Base-by-base conservation (phyloP, 768 basidiomycete species). In the Holtermannia corniformis region DNA sequence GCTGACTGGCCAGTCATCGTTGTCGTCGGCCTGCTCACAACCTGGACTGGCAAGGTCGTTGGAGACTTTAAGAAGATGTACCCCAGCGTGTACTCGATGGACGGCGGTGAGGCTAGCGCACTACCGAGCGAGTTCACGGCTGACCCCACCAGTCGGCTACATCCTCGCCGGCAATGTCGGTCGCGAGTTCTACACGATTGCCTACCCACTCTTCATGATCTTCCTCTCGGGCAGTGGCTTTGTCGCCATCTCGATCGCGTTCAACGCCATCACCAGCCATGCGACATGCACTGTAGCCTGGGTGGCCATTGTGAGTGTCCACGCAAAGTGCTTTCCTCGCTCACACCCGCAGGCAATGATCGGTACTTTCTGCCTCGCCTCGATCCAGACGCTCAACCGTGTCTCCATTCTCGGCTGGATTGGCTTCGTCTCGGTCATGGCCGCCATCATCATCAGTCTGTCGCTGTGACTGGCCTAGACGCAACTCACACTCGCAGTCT, bases 171-270 rank as follows among this genome's bases (percentile, higher is more conserved):
- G 61, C 21, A 25, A 44, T 37, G 55, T 45, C 23, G 64, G 64
- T 12, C 53, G 60, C 48, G 64, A 62, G 37, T 49, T 60, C 16
- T 63, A 51, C 46, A 57, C 64, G 2, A 41, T 65, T 44, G 59
- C 57, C 44, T 64, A 63, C 54, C 62, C 60, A 1, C 27, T 61
- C 20, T 63, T 63, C 54, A 63, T 57, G 64, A 61, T 61, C 41
- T 61, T 58, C 58, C 37, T 60, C 21, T 45, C 58, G 42, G 59
- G 56, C 21, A 57, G 55, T 32, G 58, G 61, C 22, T 60, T 57
- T 48, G 47, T 51, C 28, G 43, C 23, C 41, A 22, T 25, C 5
- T 41, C 20, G 5, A 13, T 22, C 25, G n/a, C 23, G 14, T 1
- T 25, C n/a, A 55, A 55, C 43, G 54, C 54, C 20, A 32, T 55